phyloP scores from a whole-genome alignment of 2,329 filamentous ascomycete genomes.

The Paraconiothyrium sp. region DNA sequence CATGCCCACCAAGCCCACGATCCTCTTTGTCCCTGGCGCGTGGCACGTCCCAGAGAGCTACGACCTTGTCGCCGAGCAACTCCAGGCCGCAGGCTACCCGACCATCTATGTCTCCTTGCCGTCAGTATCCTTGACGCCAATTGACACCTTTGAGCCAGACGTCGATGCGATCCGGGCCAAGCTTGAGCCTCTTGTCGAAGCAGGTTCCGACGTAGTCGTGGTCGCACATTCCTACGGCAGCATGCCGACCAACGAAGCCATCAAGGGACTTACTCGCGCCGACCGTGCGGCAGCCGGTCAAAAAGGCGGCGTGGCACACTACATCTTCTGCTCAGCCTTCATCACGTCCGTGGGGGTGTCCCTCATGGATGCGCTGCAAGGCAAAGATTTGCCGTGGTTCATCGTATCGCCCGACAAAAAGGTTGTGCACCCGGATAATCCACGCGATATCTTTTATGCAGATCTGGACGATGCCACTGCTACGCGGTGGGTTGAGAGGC shows the following conservation, averaged over 20 bases:
- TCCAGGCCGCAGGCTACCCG: background rate
- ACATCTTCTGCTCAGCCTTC: background rate
- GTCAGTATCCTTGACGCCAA: background rate
- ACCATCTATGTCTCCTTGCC: background rate
- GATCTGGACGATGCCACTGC: background rate
- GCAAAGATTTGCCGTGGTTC: background rate
- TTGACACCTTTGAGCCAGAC: background rate
- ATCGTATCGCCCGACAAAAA: background rate
- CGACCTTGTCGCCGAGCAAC: background rate
- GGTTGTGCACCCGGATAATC: background rate
- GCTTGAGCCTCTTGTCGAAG: background rate
- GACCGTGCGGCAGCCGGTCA: background rate
- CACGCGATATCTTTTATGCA: background rate
- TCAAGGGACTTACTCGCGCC: background rate
- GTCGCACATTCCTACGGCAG: background rate
- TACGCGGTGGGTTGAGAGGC: background rate
- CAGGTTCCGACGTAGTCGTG: background rate
- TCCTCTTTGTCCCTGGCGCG: slow-evolving; percentile 2
- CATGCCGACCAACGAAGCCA: background rate
- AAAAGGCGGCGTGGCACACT: background rate
- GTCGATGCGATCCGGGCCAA: background rate
- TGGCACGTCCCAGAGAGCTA: background rate
- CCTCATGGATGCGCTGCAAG: background rate
- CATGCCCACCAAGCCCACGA: background rate
- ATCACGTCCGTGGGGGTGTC: background rate